These are phyloP conservation scores for Sanguinoderma infundibulare DNA, from an alignment of 1,284 basidiomycete species.

Conservation along the genomic window DNA sequence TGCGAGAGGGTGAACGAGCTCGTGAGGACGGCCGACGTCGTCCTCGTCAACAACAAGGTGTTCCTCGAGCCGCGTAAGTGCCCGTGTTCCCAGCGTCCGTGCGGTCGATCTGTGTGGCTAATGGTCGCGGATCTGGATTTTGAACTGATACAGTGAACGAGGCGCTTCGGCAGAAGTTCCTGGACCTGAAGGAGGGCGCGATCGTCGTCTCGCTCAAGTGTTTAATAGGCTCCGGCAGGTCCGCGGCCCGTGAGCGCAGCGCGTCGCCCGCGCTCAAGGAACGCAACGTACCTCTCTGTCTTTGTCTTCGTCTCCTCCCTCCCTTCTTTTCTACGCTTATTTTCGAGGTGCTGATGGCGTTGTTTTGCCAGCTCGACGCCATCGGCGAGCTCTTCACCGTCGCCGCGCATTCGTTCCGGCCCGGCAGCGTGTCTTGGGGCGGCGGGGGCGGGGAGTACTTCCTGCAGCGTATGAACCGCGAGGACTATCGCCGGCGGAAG, in stretches of 20 bases:
- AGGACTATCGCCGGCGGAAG: slow-evolving; percentile 61
- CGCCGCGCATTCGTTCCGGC: slow-evolving; percentile 63
- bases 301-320: not conserved
- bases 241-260: slow-evolving; percentile 51
- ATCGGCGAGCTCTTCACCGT: slow-evolving; percentile 79
- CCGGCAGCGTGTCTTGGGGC: slow-evolving; percentile 78
- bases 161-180: slow-evolving; percentile 70
- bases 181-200: slow-evolving; percentile 81
- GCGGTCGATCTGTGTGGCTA: not conserved
- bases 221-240: slow-evolving; percentile 67
- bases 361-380: slow-evolving; percentile 61
- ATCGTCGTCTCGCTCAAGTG: slow-evolving; percentile 76
- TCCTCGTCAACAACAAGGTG: slow-evolving; percentile 81
- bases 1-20: slow-evolving; percentile 63
- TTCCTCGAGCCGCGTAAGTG: slow-evolving; percentile 69
- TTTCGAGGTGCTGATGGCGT: not conserved
- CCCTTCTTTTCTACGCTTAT: not conserved
- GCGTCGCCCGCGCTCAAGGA: slow-evolving; percentile 24
- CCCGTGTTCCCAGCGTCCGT: not conserved
- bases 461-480: slow-evolving; percentile 73
- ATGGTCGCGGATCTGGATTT: not conserved
- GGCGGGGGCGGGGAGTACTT: slow-evolving; percentile 70
- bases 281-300: slow-evolving; percentile 52
- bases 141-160: slow-evolving; percentile 79
- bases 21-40: slow-evolving; percentile 71